Base-by-base conservation (phyloP, 371 early-diverging fungal species). In the Quaeritorhiza haematococci region DNA sequence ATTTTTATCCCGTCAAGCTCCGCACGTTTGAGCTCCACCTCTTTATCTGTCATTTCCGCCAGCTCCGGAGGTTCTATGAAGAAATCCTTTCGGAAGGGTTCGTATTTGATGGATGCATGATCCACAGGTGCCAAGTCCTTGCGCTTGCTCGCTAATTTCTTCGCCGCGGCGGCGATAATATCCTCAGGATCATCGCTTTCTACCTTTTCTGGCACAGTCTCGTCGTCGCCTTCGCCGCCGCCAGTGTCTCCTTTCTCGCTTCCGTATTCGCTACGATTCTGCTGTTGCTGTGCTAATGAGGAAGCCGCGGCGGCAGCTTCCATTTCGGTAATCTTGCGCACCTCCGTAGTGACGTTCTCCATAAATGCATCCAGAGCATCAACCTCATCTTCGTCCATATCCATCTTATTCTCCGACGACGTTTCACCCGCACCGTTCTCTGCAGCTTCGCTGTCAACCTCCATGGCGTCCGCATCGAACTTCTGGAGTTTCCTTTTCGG, bases 1-100 rank as follows among this genome's bases (percentile, higher is more conserved):
- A 98, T 90, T 67, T 93, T 94, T 67, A 98, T 94, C 1, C 91
- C 94, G 49, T 94, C 97, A 44, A 96, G 67, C 56, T 93, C 93
- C 13, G 79, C 71, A 5, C 97, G 85, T 58, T 89, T 67, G 35
- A 80, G 64, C 26, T 89, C 91, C 1, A 96, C 94, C 55, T 97
- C 89, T 32, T 88, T 94, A 0, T 75, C 66, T 1, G 89, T 90
- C 81, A 97, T 68, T 15, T 82, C 80, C 24, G 79, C 83, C 51
- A 94, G 59, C 61, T 97, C 98, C 5, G 89, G 88, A 4, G 98
- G 94, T 63, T 98, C 98, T 34, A 96, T 86, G 67, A 91, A 97
- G 69, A 98, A 98, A 66, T 94, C 83, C 63, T 95, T 94, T n/a
- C 88, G 79, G 73, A 98, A 94, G 13, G 76, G 75, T 61, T 91